These are phyloP conservation scores for Coleophoma eucalyptorum DNA, from an alignment of 2,329 filamentous ascomycete species.

Conservation along the genomic window DNA sequence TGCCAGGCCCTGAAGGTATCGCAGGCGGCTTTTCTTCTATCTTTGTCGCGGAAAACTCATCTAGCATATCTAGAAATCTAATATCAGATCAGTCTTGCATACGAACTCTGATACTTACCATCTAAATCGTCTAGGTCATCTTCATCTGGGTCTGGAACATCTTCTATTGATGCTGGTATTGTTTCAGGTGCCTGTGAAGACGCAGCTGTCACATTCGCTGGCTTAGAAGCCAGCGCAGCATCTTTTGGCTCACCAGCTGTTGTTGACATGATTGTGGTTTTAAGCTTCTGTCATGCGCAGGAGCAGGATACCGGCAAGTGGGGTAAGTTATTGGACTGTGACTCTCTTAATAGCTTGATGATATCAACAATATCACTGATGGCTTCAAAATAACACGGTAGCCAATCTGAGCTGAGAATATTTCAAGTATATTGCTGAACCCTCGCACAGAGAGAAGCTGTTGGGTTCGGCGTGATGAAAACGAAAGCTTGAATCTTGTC, in stretches of 20 bases:
- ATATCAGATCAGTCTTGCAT: slow-evolving; percentile 6
- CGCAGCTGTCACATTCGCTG: neutral
- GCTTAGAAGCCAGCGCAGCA: slow-evolving; percentile 8
- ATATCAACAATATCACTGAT: too few relatives aligned
- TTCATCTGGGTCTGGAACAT: slow-evolving; percentile 85
- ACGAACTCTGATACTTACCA: slow-evolving; percentile 44
- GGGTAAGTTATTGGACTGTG: neutral
- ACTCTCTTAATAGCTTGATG: too few relatives aligned
- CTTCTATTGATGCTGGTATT: slow-evolving; percentile 32
- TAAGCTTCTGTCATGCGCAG: neutral
- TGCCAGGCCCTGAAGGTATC: slow-evolving; percentile 19
- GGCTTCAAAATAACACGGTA: too few relatives aligned
- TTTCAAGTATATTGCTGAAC: too few relatives aligned
- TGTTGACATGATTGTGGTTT: slow-evolving; percentile 14
- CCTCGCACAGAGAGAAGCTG: too few relatives aligned
- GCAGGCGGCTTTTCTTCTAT: slow-evolving; percentile 42
- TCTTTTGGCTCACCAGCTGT: slow-evolving; percentile 12
- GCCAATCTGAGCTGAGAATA: too few relatives aligned
- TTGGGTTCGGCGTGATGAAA: too few relatives aligned
- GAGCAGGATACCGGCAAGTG: neutral
- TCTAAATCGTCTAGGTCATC: slow-evolving; percentile 91
- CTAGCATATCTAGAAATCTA: slow-evolving; percentile 70
- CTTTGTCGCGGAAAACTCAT: slow-evolving; percentile 76
- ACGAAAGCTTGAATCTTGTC: too few relatives aligned
- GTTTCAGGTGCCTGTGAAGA: neutral